Conservation (phyloP, 331 rosid genomes). For the Acacia pycnantha region DNA sequence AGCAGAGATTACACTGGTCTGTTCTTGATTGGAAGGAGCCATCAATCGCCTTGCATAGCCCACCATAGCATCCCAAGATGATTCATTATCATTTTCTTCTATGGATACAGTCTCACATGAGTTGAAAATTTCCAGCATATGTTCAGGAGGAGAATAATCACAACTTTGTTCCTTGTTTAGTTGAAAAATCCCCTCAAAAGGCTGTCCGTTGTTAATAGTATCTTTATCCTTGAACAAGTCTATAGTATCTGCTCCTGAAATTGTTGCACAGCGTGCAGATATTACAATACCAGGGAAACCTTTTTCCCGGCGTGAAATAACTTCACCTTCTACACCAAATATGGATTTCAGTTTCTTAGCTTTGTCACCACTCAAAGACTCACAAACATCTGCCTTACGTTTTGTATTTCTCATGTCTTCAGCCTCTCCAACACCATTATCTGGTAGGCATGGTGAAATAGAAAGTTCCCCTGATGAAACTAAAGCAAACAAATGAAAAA, state of each 20-base stretch:
- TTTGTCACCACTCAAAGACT: conserved; percentile 46
- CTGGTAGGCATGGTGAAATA: conserved; percentile 71
- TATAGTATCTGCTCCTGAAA: conserved; percentile 56
- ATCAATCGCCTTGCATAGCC: conserved; percentile 55
- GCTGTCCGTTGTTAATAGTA: conserved; percentile 32
- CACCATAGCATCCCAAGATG: conserved; percentile 84
- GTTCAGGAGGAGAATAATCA: conserved; percentile 33
- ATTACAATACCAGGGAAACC: conserved; percentile 86
- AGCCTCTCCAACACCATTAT: conserved; percentile 86
- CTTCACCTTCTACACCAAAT: conserved; percentile 74
- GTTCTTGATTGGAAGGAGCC: conserved; percentile 43
- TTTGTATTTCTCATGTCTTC: conserved; percentile 77
- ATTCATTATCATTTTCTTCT: conserved; percentile 38
- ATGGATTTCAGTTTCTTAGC: conserved; percentile 62
- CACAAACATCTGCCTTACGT: conserved; percentile 63
- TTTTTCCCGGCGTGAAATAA: conserved; percentile 90
- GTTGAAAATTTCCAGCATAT: conserved; percentile 40
- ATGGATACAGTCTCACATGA: conserved; percentile 40
- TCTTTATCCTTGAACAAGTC: conserved; percentile 53
- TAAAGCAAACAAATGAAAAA: conserved; percentile 81
- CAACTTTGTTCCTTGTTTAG: conserved; percentile 23
- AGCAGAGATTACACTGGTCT: conserved; percentile 43
- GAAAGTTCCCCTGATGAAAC: conserved; percentile 75
- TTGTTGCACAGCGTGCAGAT: conserved; percentile 43
- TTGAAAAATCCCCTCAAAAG: conserved; percentile 32